phyloP scores from a whole-genome alignment of 768 basidiomycete genomes.

The Lactarius psammicola region DNA sequence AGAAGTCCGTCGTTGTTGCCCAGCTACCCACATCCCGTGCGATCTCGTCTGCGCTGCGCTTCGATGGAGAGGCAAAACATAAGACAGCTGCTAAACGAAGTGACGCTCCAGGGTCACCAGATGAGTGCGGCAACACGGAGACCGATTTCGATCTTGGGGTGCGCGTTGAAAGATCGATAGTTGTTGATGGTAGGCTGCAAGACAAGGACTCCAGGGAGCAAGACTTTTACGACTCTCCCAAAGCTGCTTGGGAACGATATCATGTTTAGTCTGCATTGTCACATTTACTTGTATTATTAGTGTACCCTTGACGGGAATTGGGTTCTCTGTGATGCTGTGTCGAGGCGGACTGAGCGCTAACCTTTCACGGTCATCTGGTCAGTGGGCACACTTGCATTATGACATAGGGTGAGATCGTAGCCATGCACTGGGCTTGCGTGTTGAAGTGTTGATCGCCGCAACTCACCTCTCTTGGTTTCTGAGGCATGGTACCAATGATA shows the following conservation, averaged over 20 bases:
- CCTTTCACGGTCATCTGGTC: no score
- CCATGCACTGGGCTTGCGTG: no score
- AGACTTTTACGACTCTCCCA: neutral
- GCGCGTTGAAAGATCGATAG: conserved; percentile 14
- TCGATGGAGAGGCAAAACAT: neutral
- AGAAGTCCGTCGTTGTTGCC: neutral
- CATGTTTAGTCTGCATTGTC: neutral
- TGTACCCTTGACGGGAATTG: neutral
- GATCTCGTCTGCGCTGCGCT: neutral
- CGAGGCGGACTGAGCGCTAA: no score
- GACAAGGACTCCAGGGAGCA: neutral
- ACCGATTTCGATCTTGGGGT: conserved; percentile 27
- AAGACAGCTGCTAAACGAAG: neutral
- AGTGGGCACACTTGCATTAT: no score
- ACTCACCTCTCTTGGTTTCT: no score
- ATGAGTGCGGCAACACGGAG: neutral
- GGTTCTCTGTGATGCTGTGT: no score
- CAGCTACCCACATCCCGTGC: neutral
- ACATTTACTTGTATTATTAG: neutral
- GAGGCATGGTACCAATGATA: no score
- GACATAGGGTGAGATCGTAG: no score
- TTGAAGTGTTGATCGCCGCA: no score
- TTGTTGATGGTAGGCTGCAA: neutral
- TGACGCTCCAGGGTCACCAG: neutral
- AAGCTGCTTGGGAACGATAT: neutral